phyloP scores from a whole-genome alignment of 108 stramenopile genomes.

The Discostella pseudostelligera region DNA sequence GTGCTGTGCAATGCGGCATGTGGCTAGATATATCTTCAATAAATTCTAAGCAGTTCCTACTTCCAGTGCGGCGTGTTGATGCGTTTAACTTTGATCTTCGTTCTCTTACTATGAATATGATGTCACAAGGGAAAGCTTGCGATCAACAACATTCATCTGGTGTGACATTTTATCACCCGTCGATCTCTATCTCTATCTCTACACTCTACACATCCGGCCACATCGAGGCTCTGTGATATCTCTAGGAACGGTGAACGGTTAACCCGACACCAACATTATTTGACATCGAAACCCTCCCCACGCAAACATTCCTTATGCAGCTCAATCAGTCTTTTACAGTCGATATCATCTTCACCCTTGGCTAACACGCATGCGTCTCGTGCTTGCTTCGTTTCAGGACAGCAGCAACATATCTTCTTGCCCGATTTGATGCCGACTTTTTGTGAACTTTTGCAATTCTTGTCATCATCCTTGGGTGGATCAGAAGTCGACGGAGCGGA shows the following conservation, averaged over 20 bases:
- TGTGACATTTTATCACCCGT: too few relatives aligned
- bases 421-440: constrained; percentile 93
- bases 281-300: constrained; percentile 94
- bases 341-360: constrained; percentile 87
- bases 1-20: too few relatives aligned
- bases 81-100: too few relatives aligned
- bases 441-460: constrained; percentile 37
- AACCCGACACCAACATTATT: constrained; percentile 39
- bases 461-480: constrained; percentile 3
- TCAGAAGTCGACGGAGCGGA: constrained; percentile 32
- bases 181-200: too few relatives aligned
- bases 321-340: constrained; percentile 90
- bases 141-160: too few relatives aligned
- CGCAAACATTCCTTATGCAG: constrained; percentile 95
- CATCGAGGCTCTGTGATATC: too few relatives aligned
- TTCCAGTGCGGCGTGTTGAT: too few relatives aligned
- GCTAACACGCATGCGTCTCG: constrained; percentile 95
- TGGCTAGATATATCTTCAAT: too few relatives aligned
- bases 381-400: constrained; percentile 95
- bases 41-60: too few relatives aligned
- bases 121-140: too few relatives aligned
- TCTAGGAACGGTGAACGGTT: not conserved
- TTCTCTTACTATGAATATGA: too few relatives aligned
- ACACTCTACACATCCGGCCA: too few relatives aligned
- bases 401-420: constrained; percentile 98